phyloP scores from a whole-genome alignment of 768 basidiomycete species.

The Gymnopilus junonius region DNA sequence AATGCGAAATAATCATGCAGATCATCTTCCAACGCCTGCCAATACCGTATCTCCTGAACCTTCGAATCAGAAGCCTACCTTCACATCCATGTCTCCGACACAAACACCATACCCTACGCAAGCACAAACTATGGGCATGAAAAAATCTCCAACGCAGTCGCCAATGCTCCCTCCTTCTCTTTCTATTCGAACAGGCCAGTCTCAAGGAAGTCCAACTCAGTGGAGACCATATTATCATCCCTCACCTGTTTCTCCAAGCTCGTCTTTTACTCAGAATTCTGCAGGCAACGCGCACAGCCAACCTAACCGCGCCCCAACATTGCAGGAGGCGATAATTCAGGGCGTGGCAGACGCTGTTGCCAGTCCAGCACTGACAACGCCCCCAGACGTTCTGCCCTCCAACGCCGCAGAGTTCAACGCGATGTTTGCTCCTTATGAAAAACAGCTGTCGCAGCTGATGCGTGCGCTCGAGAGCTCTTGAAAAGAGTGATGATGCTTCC shows the following conservation, averaged over 20 bases:
- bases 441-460: slow-evolving; percentile 14
- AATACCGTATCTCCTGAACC: slow-evolving; percentile 19
- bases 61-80: not conserved
- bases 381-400: slow-evolving; percentile 2
- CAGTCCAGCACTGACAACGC: not conserved
- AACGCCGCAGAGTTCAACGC: slow-evolving; percentile 24
- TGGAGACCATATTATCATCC: not conserved
- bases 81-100: not conserved
- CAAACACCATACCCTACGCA: not conserved
- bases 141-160: not conserved
- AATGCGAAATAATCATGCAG: not conserved
- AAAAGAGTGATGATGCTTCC: not conserved
- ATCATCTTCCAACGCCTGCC: slow-evolving; percentile 22
- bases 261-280: not conserved
- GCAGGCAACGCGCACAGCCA: not conserved
- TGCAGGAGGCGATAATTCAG: slow-evolving; percentile 18
- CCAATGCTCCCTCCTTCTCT: slow-evolving; percentile 1
- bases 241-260: not conserved
- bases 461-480: slow-evolving; percentile 14
- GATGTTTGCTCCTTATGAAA: slow-evolving; percentile 23
- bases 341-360: slow-evolving; percentile 24
- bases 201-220: not conserved
- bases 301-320: not conserved
- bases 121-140: not conserved
- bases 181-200: not conserved